Evolutionary conservation across 345 rosid genomes (phyloP).

Genomic region (Salix brachista): DNA sequence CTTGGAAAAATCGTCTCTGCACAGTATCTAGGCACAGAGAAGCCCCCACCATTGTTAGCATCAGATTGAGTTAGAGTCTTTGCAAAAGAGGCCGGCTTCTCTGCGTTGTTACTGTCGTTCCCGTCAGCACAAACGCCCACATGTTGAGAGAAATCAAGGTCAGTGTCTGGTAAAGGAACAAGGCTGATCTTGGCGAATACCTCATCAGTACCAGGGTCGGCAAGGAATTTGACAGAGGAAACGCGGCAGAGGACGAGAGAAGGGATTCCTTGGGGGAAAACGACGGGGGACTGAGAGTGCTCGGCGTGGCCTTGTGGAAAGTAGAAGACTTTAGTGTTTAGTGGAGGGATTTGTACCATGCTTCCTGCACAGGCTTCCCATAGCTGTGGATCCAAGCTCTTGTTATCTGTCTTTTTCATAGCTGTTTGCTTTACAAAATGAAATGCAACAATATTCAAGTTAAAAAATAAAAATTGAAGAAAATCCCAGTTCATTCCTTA

Average conservation of each 20-base stretch:
- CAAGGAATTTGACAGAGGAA: conserved; percentile 16
- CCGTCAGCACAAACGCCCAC: background rate
- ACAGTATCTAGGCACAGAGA: conserved; percentile 94
- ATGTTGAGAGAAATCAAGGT: conserved; percentile 33
- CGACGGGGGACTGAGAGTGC: conserved; percentile 18
- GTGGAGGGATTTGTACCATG: conserved; percentile 28
- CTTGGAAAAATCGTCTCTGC: conserved; percentile 58
- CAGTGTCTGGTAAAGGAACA: conserved; percentile 12
- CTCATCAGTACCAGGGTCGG: conserved; percentile 23
- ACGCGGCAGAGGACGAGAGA: conserved; percentile 18
- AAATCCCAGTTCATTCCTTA: background rate
- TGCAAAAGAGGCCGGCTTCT: conserved; percentile 74
- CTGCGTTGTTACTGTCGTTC: background rate
- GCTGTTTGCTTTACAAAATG: conserved; percentile 19
- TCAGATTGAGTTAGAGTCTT: conserved; percentile 96
- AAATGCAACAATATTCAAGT: background rate
- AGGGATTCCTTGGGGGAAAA: conserved; percentile 15
- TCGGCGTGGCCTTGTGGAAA: conserved; percentile 34
- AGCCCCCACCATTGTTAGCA: conserved; percentile 97
- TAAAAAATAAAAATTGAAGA: background rate
- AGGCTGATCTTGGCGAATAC: conserved; percentile 22
- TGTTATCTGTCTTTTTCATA: conserved; percentile 28
- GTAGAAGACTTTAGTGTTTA: conserved; percentile 18
- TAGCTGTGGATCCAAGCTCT: conserved; percentile 20
- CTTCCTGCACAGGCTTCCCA: conserved; percentile 35